Conservation (phyloP, 148 eudicot genomes). For the Simmondsia chinensis region DNA sequence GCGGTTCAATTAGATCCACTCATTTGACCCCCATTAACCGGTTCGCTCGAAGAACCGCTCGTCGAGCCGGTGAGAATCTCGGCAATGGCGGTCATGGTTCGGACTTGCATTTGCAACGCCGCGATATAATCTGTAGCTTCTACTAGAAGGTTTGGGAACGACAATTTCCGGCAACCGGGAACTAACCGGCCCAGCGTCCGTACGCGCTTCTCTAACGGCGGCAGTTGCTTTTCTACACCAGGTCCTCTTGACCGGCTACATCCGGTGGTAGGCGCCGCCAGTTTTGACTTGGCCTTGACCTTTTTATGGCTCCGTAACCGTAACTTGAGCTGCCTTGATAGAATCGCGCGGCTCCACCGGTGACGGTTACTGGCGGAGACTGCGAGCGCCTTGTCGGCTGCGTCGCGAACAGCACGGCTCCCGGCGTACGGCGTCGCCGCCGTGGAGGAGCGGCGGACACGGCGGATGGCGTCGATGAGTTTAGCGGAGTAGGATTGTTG, state of each 20-base stretch:
- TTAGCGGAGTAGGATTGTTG: slow-evolving; percentile 48
- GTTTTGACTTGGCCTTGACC: slow-evolving; percentile 15
- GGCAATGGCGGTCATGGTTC: slow-evolving; percentile 66
- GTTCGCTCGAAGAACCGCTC: no score
- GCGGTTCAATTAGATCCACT: no score
- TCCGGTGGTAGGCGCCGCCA: slow-evolving; percentile 2
- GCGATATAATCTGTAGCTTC: slow-evolving; percentile 74
- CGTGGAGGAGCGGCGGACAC: slow-evolving; percentile 26
- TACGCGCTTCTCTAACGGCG: slow-evolving; percentile 40
- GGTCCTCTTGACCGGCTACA: slow-evolving; percentile 7
- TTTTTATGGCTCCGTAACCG: slow-evolving; percentile 31
- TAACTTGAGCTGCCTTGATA: slow-evolving; percentile 33
- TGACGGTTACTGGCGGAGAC: slow-evolving; percentile 55
- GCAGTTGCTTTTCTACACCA: slow-evolving; percentile 8
- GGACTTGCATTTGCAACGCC: slow-evolving; percentile 81
- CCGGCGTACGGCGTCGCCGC: slow-evolving; percentile 11
- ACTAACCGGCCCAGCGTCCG: slow-evolving; percentile 55
- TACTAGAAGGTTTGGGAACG: slow-evolving; percentile 75
- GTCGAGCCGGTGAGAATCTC: slow-evolving; percentile 37
- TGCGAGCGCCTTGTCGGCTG: slow-evolving; percentile 70
- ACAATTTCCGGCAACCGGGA: slow-evolving; percentile 72
- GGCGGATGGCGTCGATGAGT: slow-evolving; percentile 56
- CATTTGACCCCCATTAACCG: no score
- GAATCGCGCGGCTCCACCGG: slow-evolving; percentile 82
- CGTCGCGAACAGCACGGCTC: slow-evolving; percentile 47